These are phyloP conservation scores for Haplosporangium sp. DNA, from an alignment of 371 early-diverging fungal genomes.

Conservation along the genomic window DNA sequence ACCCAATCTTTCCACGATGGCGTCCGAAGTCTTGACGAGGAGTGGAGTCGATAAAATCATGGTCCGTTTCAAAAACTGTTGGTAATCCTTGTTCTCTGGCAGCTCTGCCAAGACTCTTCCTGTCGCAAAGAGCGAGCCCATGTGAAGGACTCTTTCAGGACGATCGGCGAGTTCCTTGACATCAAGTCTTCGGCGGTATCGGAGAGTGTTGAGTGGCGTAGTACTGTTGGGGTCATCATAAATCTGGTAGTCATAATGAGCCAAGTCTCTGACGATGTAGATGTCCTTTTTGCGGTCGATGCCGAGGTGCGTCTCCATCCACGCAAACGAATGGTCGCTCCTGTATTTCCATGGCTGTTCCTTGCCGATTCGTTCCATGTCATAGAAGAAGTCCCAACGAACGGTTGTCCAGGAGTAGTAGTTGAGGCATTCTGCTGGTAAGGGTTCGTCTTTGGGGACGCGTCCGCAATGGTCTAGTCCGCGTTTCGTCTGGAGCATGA, in stretches of 20 bases:
- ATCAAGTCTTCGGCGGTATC: slow-evolving; percentile 59
- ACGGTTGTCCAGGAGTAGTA: slow-evolving; percentile 68
- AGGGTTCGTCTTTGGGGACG: slow-evolving; percentile 56
- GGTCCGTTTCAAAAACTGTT: slow-evolving; percentile 56
- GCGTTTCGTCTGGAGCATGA: slow-evolving; percentile 66
- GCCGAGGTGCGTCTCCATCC: slow-evolving; percentile 49
- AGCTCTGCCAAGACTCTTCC: slow-evolving; percentile 67
- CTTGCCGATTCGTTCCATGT: slow-evolving; percentile 55
- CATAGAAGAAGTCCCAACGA: slow-evolving; percentile 71
- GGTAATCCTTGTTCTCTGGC: slow-evolving; percentile 56
- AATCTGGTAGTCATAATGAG: slow-evolving; percentile 68
- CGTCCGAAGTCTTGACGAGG: slow-evolving; percentile 59
- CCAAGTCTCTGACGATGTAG: slow-evolving; percentile 59
- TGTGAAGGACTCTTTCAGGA: slow-evolving; percentile 60
- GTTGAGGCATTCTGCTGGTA: slow-evolving; percentile 67
- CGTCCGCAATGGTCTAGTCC: slow-evolving; percentile 65
- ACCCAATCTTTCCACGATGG: slow-evolving; percentile 61
- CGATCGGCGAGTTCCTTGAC: slow-evolving; percentile 59
- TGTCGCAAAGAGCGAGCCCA: slow-evolving; percentile 70
- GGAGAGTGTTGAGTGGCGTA: slow-evolving; percentile 54
- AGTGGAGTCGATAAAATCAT: slow-evolving; percentile 65
- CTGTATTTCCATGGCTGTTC: slow-evolving; percentile 42
- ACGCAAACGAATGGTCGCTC: slow-evolving; percentile 43
- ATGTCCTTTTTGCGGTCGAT: slow-evolving; percentile 57
- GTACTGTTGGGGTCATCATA: slow-evolving; percentile 63